Evolutionary conservation across 768 basidiomycete genomes (phyloP).

Genomic region (Boletus vermiculosoides): DNA sequence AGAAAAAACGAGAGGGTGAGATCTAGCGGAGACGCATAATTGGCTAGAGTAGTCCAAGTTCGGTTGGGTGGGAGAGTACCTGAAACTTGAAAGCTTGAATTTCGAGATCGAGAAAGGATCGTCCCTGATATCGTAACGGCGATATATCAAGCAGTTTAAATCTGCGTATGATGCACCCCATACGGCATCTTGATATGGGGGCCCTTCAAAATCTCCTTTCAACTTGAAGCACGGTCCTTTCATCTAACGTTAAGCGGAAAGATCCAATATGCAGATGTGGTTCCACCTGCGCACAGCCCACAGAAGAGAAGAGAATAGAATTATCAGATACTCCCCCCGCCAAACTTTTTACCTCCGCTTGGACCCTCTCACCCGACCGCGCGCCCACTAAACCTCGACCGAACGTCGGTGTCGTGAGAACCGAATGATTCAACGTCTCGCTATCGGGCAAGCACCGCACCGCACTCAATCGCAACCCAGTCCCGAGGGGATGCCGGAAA

Average conservation of each 20-base stretch:
- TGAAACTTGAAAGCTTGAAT: constrained; percentile 34
- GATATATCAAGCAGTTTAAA: constrained; percentile 36
- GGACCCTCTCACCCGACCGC: not conserved
- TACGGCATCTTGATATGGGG: constrained; percentile 36
- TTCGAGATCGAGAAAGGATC: constrained; percentile 38
- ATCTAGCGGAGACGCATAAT: constrained; percentile 24
- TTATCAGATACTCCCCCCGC: constrained; percentile 9
- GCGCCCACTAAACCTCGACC: not conserved
- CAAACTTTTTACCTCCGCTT: constrained; percentile 10
- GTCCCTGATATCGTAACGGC: constrained; percentile 36
- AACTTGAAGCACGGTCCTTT: constrained; percentile 32
- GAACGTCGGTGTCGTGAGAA: constrained; percentile 13
- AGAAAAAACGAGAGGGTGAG: constrained; percentile 14
- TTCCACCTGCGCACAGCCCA: constrained; percentile 27
- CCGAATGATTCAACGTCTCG: not conserved
- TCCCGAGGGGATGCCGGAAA: constrained; percentile 24
- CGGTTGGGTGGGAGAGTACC: constrained; percentile 33
- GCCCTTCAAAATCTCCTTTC: constrained; percentile 25
- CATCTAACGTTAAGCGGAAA: constrained; percentile 39
- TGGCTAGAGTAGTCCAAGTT: constrained; percentile 27
- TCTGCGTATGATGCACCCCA: constrained; percentile 34
- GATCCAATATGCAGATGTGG: constrained; percentile 34
- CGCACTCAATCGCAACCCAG: not conserved
- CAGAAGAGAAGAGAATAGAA: constrained; percentile 15
- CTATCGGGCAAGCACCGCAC: constrained; percentile 6